phyloP scores from a whole-genome alignment of 257 asterid species.

The Rehmannia glutinosa region DNA sequence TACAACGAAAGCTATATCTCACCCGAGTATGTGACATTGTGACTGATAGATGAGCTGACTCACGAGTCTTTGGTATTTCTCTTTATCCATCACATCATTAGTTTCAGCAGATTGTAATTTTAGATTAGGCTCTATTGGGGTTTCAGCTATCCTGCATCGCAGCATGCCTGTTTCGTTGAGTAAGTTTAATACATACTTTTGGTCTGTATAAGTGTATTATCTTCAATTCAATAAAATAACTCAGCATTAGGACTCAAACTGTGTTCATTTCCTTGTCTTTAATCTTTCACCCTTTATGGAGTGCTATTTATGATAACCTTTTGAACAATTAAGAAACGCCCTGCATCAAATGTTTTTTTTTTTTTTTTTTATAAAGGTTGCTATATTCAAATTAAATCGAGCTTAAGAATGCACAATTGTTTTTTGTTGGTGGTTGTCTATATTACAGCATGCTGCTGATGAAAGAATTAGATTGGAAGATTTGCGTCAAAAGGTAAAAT shows the following conservation, averaged over 20 bases:
- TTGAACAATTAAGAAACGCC: not conserved
- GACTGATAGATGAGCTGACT: too few relatives aligned
- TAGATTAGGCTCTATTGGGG: too few relatives aligned
- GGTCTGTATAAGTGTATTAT: not conserved
- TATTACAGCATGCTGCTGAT: conserved; percentile 98
- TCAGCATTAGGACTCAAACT: not conserved
- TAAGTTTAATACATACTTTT: too few relatives aligned
- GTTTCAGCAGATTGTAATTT: too few relatives aligned
- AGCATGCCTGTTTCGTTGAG: too few relatives aligned
- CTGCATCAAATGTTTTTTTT: not conserved
- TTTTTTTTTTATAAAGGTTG: not conserved
- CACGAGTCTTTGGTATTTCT: too few relatives aligned
- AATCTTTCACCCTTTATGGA: not conserved
- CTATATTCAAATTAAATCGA: not conserved
- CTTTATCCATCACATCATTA: too few relatives aligned
- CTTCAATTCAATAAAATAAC: not conserved
- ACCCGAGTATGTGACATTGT: too few relatives aligned
- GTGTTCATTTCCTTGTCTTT: not conserved
- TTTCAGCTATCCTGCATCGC: too few relatives aligned
- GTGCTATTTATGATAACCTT: not conserved
- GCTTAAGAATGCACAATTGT: not conserved
- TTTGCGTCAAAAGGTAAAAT: conserved; percentile 70
- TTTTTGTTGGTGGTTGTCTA: conserved; percentile 18
- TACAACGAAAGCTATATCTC: too few relatives aligned
- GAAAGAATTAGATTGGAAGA: conserved; percentile 95